These are phyloP conservation scores for Niveomyces coronatus DNA, from an alignment of 2,329 filamentous ascomycete genomes.

Conservation along the genomic window DNA sequence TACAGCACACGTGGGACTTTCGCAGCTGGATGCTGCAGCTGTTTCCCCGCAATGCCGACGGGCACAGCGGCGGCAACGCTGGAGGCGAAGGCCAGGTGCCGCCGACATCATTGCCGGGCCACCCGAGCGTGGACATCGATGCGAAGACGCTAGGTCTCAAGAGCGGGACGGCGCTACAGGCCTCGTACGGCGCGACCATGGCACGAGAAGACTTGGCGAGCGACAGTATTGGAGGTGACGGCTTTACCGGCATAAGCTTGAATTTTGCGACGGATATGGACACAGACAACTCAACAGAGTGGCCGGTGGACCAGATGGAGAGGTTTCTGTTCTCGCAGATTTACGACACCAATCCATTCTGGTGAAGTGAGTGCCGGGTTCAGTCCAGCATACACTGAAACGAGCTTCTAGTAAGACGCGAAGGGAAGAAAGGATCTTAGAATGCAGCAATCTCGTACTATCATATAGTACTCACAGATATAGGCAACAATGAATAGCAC, in stretches of 20 bases:
- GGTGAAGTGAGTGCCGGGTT: too few relatives aligned
- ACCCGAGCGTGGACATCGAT: not conserved
- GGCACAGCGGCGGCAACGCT: conserved; percentile 25
- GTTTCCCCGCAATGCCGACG: conserved; percentile 36
- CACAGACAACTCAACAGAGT: conserved; percentile 10
- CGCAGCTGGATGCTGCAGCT: conserved; percentile 38
- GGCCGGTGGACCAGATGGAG: conserved; percentile 13
- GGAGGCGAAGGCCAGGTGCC: not conserved
- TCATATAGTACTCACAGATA: too few relatives aligned
- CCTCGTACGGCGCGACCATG: conserved; percentile 6
- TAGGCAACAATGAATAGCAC: too few relatives aligned
- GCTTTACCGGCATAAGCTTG: conserved; percentile 4
- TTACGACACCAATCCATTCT: conserved; percentile 52
- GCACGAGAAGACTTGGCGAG: not conserved
- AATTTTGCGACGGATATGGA: conserved; percentile 7
- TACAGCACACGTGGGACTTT: conserved; percentile 39
- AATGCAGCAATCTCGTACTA: too few relatives aligned
- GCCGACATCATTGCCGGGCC: not conserved
- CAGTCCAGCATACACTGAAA: too few relatives aligned
- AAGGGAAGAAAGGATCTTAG: not conserved
- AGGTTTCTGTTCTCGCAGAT: conserved; percentile 15
- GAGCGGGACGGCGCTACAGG: conserved; percentile 4
- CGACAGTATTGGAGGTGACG: not conserved
- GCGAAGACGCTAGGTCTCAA: not conserved
- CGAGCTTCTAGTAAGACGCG: not conserved